Percentiles rank a stretch among this genome's conserved stretches.
phyloP scores from a whole-genome alignment of 139 green algal genomes.

The Chloropicon primus region DNA sequence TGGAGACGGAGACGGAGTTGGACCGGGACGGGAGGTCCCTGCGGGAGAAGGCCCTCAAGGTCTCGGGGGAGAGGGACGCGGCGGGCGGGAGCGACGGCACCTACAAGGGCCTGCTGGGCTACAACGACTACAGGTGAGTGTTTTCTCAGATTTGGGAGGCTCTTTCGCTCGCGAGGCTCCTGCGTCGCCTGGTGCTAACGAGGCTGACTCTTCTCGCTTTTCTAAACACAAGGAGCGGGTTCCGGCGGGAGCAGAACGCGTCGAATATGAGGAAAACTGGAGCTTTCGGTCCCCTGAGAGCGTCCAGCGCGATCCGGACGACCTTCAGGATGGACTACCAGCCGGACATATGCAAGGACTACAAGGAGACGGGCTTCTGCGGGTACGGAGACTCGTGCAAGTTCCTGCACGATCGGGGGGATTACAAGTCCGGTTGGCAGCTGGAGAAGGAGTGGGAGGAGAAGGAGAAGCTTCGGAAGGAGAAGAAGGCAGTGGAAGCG shows the following conservation, averaged over 20 bases:
- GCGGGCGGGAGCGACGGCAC: constrained; percentile 18
- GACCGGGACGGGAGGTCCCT: constrained; percentile 54
- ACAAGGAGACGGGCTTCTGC: constrained; percentile 94
- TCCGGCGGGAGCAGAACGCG: background rate
- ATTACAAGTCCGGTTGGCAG: constrained; percentile 88
- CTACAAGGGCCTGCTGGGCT: constrained; percentile 67
- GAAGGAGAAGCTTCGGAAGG: constrained; percentile 73
- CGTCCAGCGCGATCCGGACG: constrained; percentile 27
- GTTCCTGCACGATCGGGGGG: constrained; percentile 94
- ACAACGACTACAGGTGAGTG: constrained; percentile 53
- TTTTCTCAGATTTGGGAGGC: too few relatives aligned
- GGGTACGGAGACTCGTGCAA: constrained; percentile 97
- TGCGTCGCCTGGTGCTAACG: too few relatives aligned
- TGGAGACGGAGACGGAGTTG: constrained; percentile 65
- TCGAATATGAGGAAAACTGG: background rate
- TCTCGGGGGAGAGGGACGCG: constrained; percentile 19
- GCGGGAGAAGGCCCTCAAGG: constrained; percentile 36
- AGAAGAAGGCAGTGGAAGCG: constrained; percentile 19
- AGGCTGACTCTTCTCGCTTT: too few relatives aligned
- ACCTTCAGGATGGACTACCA: constrained; percentile 87
- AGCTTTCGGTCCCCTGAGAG: background rate
- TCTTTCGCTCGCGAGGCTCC: too few relatives aligned
- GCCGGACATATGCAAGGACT: constrained; percentile 98
- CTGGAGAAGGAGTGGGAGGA: constrained; percentile 77
- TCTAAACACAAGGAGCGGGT: background rate